phyloP scores from a whole-genome alignment of 345 rosid species.

The Reutealis trisperma region DNA sequence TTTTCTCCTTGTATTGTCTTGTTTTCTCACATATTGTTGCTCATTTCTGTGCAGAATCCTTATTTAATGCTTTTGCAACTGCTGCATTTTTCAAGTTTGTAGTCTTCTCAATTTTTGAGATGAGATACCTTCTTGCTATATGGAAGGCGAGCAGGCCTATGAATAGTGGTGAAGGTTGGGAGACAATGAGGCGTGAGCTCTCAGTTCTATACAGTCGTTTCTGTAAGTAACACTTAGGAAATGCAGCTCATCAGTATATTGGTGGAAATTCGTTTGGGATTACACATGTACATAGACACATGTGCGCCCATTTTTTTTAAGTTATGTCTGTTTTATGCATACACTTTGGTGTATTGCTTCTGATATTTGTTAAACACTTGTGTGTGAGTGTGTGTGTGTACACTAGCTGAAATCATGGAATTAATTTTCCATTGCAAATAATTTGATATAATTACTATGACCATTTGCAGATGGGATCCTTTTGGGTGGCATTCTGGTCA shows the following conservation, averaged over 20 bases:
- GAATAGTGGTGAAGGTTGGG: conserved; percentile 97
- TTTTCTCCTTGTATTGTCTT: neutral
- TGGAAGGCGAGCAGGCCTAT: conserved; percentile 96
- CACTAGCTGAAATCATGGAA: neutral
- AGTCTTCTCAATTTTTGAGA: conserved; percentile 97
- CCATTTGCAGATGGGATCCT: conserved; percentile 88
- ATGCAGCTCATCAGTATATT: conserved; percentile 6
- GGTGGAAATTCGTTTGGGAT: neutral
- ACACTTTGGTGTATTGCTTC: neutral
- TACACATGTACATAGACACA: neutral
- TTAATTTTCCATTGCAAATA: neutral
- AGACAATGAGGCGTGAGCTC: conserved; percentile 93
- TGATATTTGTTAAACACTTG: neutral
- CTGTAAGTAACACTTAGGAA: conserved; percentile 58
- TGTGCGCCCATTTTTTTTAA: neutral
- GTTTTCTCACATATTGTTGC: conserved; percentile 17
- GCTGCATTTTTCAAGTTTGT: conserved; percentile 99
- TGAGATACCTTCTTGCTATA: conserved; percentile 95
- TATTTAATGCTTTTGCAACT: conserved; percentile 97
- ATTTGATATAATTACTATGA: conserved; percentile 13
- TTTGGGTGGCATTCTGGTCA: conserved; percentile 91
- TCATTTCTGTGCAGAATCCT: conserved; percentile 64
- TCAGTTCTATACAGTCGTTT: conserved; percentile 95
- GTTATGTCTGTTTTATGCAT: neutral
- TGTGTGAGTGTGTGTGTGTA: no score